These are phyloP conservation scores for Petunia secreta DNA, from an alignment of 257 asterid species.

Conservation along the genomic window DNA sequence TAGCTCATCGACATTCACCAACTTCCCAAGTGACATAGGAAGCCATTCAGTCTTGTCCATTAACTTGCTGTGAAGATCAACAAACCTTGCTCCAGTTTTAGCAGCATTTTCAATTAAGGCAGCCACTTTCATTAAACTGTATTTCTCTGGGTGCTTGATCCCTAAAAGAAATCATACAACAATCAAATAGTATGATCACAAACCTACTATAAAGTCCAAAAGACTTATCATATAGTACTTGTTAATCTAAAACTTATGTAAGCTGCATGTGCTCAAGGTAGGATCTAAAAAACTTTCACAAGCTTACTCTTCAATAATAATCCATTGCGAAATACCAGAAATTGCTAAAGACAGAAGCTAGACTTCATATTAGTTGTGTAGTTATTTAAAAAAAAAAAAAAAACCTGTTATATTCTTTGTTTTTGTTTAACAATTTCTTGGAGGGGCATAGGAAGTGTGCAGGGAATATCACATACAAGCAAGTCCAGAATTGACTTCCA, in stretches of 20 bases:
- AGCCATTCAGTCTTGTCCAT: slow-evolving; percentile 88
- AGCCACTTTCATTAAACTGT: slow-evolving; percentile 63
- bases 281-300: background rate
- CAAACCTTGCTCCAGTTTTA: slow-evolving; percentile 46
- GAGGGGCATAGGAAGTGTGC: no score
- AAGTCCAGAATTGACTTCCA: background rate
- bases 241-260: background rate
- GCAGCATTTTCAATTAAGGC: slow-evolving; percentile 59
- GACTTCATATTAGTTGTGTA: background rate
- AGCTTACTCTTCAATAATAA: background rate
- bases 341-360: background rate
- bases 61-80: slow-evolving; percentile 70
- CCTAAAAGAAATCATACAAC: slow-evolving; percentile 34
- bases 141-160: slow-evolving; percentile 45
- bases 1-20: slow-evolving; percentile 53
- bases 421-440: no score
- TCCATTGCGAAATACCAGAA: background rate
- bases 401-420: no score
- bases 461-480: no score
- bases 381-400: background rate
- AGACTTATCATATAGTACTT: background rate
- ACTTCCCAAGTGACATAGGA: slow-evolving; percentile 78
- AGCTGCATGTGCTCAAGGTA: background rate
- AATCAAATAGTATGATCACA: slow-evolving; percentile 25
- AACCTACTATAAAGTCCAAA: background rate